Evolutionary conservation across 768 basidiomycete species (phyloP).

Genomic region (Favolaschia claudopus): DNA sequence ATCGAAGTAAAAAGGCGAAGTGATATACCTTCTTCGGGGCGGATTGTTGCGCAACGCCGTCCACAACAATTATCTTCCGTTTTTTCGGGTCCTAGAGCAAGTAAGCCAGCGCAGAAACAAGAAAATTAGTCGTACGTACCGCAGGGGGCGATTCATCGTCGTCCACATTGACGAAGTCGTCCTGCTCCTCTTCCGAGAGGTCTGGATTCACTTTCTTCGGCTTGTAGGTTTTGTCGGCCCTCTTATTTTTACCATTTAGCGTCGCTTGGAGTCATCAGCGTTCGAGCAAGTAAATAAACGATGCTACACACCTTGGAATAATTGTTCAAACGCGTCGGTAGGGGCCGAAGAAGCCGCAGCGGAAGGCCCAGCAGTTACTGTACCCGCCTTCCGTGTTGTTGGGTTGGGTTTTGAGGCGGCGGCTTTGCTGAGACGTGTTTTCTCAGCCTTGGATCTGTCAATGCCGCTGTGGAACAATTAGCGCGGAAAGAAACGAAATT

Average conservation of each 20-base stretch:
- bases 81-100: background rate
- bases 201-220: background rate
- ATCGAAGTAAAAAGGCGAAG: background rate
- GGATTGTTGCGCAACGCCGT: background rate
- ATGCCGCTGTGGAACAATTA: background rate
- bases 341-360: no score
- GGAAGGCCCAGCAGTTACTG: no score
- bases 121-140: background rate
- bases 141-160: background rate
- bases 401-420: no score
- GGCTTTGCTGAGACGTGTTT: no score
- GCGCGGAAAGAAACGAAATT: background rate
- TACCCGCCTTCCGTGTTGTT: no score
- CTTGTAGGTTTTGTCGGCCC: background rate
- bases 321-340: no score
- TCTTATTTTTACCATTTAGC: background rate
- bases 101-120: background rate
- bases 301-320: no score
- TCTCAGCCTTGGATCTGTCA: background rate
- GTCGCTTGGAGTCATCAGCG: no score
- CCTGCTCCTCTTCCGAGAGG: background rate
- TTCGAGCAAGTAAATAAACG: no score
- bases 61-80: slow-evolving; percentile 3
- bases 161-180: background rate
- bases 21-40: background rate